A percentile compares a stretch with the other conserved stretches of the same genome.
phyloP scores from a whole-genome alignment of 2,329 filamentous ascomycete genomes.

The Xylariaceae sp. region DNA sequence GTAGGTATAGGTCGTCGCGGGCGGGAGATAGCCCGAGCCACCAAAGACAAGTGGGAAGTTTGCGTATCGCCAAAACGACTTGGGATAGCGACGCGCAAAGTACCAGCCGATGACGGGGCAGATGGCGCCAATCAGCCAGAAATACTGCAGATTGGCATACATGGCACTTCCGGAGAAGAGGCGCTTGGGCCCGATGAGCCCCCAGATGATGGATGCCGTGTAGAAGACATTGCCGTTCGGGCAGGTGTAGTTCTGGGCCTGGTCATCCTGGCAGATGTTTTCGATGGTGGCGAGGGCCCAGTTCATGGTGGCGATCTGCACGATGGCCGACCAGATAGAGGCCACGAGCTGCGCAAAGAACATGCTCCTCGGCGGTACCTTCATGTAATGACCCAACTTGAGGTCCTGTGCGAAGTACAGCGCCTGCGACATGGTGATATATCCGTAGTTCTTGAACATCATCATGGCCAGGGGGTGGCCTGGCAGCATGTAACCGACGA shows the following conservation, averaged over 20 bases:
- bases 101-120: constrained; percentile 58
- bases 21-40: constrained; percentile 55
- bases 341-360: constrained; percentile 43
- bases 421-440: constrained; percentile 59
- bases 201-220: constrained; percentile 66
- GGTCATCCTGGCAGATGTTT: constrained; percentile 47
- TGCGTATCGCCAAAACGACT: constrained; percentile 55
- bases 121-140: constrained; percentile 60
- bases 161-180: constrained; percentile 59
- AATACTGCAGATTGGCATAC: constrained; percentile 60
- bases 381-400: constrained; percentile 58
- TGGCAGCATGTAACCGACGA: constrained; percentile 66
- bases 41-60: constrained; percentile 63
- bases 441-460: constrained; percentile 71
- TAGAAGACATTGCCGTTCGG: constrained; percentile 52
- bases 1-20: constrained; percentile 64
- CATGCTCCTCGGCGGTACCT: constrained; percentile 36
- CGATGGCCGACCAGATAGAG: constrained; percentile 38
- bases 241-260: constrained; percentile 51
- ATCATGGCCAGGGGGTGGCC: constrained; percentile 66
- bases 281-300: constrained; percentile 57
- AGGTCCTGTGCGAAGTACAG: constrained; percentile 59
- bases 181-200: constrained; percentile 61
- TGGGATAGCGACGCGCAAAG: constrained; percentile 54
- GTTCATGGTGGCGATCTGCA: constrained; percentile 57